These are phyloP conservation scores for Taiwanofungus camphoratus DNA, from an alignment of 1,284 basidiomycete genomes.

Conservation along the genomic window DNA sequence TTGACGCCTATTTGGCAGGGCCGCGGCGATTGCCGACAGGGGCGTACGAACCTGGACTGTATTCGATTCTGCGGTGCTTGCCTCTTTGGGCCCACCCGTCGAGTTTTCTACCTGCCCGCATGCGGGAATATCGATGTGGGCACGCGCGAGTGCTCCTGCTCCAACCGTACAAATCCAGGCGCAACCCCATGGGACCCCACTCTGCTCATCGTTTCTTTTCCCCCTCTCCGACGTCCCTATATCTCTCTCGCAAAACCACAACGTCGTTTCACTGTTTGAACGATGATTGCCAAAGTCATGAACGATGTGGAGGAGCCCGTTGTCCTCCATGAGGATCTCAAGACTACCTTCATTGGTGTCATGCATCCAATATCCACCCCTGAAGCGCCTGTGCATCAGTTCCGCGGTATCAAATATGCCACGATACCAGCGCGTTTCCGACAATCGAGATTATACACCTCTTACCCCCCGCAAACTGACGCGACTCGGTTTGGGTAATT, in stretches of 20 bases:
- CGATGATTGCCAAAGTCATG: slow-evolving; percentile 25
- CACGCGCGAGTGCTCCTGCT: slow-evolving; percentile 8
- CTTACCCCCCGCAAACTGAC: slow-evolving; percentile 52
- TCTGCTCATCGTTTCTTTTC: neutral
- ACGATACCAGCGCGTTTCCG: slow-evolving; percentile 67
- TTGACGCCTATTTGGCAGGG: slow-evolving; percentile 9
- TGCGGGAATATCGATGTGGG: slow-evolving; percentile 8
- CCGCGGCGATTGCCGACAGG: slow-evolving; percentile 22
- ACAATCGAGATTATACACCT: slow-evolving; percentile 53
- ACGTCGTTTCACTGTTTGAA: neutral
- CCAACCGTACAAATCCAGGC: slow-evolving; percentile 7
- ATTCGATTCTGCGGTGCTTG: slow-evolving; percentile 12
- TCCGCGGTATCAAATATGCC: slow-evolving; percentile 70
- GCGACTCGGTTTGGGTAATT: slow-evolving; percentile 59
- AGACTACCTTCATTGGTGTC: slow-evolving; percentile 60
- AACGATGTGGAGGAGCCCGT: slow-evolving; percentile 22
- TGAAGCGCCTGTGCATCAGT: slow-evolving; percentile 58
- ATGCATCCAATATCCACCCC: slow-evolving; percentile 53
- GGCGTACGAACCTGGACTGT: slow-evolving; percentile 11
- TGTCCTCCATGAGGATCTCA: slow-evolving; percentile 48
- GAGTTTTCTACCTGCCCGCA: slow-evolving; percentile 16
- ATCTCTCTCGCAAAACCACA: neutral
- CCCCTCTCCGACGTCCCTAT: neutral
- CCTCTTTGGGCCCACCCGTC: slow-evolving; percentile 19
- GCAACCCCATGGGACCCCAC: neutral